Evolutionary conservation across 495 filamentous ascomycete species (phyloP).

Genomic region (Aspergillus hancockii): DNA sequence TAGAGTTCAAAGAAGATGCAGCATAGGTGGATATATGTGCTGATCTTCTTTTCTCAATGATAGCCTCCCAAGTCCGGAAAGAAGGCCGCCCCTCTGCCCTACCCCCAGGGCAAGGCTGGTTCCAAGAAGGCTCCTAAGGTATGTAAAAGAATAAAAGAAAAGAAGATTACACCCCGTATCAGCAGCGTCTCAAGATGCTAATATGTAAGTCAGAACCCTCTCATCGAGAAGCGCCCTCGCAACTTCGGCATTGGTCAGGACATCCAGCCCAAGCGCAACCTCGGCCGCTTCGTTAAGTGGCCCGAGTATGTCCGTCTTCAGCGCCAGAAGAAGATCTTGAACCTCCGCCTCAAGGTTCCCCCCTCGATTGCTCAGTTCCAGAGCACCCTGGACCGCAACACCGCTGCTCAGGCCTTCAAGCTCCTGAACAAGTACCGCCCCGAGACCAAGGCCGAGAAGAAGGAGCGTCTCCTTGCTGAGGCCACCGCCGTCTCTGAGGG

Average conservation of each 20-base stretch:
- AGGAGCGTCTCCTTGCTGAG: slow-evolving; percentile 97
- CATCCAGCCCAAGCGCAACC: slow-evolving; percentile 95
- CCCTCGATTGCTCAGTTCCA: slow-evolving; percentile 98
- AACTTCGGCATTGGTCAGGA: slow-evolving; percentile 99
- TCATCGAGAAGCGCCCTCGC: slow-evolving; percentile 94
- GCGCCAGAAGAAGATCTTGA: slow-evolving; percentile 99
- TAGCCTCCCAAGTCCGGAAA: slow-evolving; percentile 95
- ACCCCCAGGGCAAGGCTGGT: slow-evolving; percentile 90
- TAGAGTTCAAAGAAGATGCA: slow-evolving; percentile 90
- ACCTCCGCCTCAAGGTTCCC: slow-evolving; percentile 97
- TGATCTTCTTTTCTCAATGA: slow-evolving; percentile 99
- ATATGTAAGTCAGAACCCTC: slow-evolving; percentile 80
- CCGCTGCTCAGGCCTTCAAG: slow-evolving; percentile 94
- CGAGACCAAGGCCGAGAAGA: slow-evolving; percentile 99
- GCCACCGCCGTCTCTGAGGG: slow-evolving; percentile 94
- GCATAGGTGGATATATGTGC: slow-evolving; percentile 77
- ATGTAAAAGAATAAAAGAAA: too few relatives aligned
- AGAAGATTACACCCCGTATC: slow-evolving; percentile 13
- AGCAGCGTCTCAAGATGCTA: slow-evolving; percentile 29
- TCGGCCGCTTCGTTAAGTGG: slow-evolving; percentile 99
- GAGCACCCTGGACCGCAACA: slow-evolving; percentile 97
- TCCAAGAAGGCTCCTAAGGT: slow-evolving; percentile 96
- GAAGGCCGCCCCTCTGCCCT: slow-evolving; percentile 93
- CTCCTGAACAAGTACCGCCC: slow-evolving; percentile 99
- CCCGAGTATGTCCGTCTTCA: slow-evolving; percentile 98